These are phyloP conservation scores for Penicillium canariense DNA, from an alignment of 495 filamentous ascomycete species.

Conservation along the genomic window DNA sequence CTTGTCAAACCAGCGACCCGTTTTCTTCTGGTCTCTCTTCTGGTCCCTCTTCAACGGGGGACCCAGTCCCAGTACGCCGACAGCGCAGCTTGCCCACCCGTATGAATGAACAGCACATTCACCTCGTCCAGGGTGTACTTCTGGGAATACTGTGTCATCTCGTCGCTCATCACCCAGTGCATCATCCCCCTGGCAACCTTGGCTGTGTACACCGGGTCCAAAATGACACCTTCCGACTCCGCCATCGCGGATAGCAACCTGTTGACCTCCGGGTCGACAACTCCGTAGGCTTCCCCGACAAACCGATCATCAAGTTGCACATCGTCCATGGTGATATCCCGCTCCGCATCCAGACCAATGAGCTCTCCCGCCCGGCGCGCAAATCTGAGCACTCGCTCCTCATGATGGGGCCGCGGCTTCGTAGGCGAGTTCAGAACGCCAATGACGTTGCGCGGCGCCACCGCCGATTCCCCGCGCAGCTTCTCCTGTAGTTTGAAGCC, in stretches of 20 bases:
- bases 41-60: background rate
- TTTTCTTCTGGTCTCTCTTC: background rate
- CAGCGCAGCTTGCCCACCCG: constrained; percentile 39
- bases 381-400: constrained; percentile 33
- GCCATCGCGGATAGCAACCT: constrained; percentile 26
- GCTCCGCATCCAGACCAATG: constrained; percentile 29
- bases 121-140: constrained; percentile 12
- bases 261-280: constrained; percentile 28
- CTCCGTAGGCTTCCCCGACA: constrained; percentile 34
- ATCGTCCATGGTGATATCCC: constrained; percentile 29
- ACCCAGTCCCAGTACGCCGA: constrained; percentile 33
- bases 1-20: constrained; percentile 1
- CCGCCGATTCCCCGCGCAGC: background rate
- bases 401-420: constrained; percentile 27
- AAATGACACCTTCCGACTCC: constrained; percentile 27
- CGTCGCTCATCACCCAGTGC: constrained; percentile 27
- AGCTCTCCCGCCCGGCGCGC: constrained; percentile 27
- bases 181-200: constrained; percentile 36
- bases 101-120: constrained; percentile 43
- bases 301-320: constrained; percentile 38
- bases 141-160: constrained; percentile 15
- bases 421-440: constrained; percentile 40
- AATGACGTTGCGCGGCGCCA: constrained; percentile 23
- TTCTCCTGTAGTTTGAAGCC: constrained; percentile 39
- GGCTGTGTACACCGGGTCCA: constrained; percentile 42